Conservation (phyloP, 805 yeast species). For the Dipodascus albidus region DNA sequence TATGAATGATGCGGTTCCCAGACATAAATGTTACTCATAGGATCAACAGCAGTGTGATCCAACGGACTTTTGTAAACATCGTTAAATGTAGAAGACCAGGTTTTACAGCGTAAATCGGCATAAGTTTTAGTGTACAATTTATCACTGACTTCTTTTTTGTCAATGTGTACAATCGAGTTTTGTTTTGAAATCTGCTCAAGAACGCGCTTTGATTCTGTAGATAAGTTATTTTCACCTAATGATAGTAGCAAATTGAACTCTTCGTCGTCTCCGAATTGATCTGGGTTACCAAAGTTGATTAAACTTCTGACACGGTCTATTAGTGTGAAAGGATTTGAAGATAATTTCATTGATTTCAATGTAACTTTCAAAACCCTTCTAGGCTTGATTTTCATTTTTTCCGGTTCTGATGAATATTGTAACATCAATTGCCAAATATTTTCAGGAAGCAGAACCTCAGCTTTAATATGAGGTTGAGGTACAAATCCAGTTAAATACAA, state of each 20-base stretch:
- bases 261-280: background rate
- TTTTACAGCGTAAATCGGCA: constrained; percentile 12
- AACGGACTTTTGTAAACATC: background rate
- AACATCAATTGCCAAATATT: background rate
- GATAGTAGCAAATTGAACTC: background rate
- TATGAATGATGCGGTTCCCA: background rate
- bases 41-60: constrained; percentile 15
- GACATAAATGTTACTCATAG: background rate
- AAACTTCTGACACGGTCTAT: background rate
- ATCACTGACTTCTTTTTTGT: background rate
- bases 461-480: background rate
- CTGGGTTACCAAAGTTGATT: background rate
- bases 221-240: constrained; percentile 40
- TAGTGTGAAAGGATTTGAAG: background rate
- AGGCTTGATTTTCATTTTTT: background rate
- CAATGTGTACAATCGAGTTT: constrained; percentile 12
- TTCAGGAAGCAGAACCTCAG: background rate
- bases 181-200: constrained; percentile 28
- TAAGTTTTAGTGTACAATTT: background rate
- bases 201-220: constrained; percentile 60
- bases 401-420: background rate
- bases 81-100: constrained; percentile 21
- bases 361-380: background rate
- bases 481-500: background rate
- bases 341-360: background rate